Base-by-base conservation (phyloP, 2,329 filamentous ascomycete species). In the Neopestalotiopsis sp. region DNA sequence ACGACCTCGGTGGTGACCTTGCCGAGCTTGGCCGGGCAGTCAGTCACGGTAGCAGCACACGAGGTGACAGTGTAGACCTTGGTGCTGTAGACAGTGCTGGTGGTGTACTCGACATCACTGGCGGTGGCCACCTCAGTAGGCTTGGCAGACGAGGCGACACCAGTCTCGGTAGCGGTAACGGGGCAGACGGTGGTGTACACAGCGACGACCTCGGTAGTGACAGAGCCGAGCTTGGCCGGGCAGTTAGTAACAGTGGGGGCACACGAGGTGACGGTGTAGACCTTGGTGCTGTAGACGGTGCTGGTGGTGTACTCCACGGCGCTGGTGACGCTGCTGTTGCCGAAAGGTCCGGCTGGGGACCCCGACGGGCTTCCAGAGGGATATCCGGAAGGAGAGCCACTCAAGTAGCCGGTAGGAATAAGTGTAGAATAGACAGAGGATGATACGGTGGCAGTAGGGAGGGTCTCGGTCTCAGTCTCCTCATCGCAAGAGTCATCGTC, bases 181-280 rank as follows among this genome's bases (percentile, higher is more conserved):
- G 80, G 81, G 75, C 81, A 85, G 67, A 85, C 77, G 12, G 84
- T 85, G 12, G 84, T 86, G 72, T 81, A 84, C 52, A 84, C 59
- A 34, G 81, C 72, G 40, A 85, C 78, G 4, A 81, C 82, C 42
- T 80, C 77, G 32, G 82, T 83, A 38, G 81, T 73, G n/a, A 80
- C 20, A 81, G 82, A 77, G 82, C 85, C 75, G 82, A 76, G 73
- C 49, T 74, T 74, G 1, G 70, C 76, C 12, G 81, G 80, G 74
- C 81, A 83, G 78, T 81, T 74, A 42, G 74, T 75, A 3, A 83
- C 77, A 17, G 72, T 78, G 24, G 75, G 71, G 3, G 75, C 73
- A 65, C 79, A 81, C 58, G 71, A 73, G 45, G 76, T 80, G 68
- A 81, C 72, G 32, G 79, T 81, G 67, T 76, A 76, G 24, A 76